phyloP scores from a whole-genome alignment of 2,329 filamentous ascomycete genomes.

The Colletotrichum echinochloae region DNA sequence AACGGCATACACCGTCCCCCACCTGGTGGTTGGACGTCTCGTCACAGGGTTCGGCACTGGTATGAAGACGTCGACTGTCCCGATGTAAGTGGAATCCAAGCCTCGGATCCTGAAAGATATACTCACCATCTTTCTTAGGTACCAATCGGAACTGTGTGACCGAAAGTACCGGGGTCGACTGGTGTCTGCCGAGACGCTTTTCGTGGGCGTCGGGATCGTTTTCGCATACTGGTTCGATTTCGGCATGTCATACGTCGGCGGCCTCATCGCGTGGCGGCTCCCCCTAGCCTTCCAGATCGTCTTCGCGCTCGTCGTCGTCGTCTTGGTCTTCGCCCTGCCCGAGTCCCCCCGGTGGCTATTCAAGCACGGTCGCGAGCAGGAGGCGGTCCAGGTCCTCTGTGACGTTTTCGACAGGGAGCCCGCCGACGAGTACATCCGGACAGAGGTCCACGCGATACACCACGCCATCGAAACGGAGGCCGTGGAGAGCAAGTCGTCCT shows the following conservation, averaged over 20 bases:
- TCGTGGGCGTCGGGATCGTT: slow-evolving; percentile 56
- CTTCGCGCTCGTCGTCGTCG: slow-evolving; percentile 49
- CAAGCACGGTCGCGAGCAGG: slow-evolving; percentile 50
- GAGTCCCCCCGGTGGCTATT: slow-evolving; percentile 57
- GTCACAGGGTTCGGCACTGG: slow-evolving; percentile 56
- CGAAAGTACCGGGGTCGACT: slow-evolving; percentile 56
- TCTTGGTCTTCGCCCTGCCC: slow-evolving; percentile 53
- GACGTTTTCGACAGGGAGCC: slow-evolving; percentile 55
- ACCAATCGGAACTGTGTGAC: slow-evolving; percentile 59
- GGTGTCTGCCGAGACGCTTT: slow-evolving; percentile 53
- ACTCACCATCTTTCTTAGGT: slow-evolving; percentile 41
- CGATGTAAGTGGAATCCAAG: slow-evolving; percentile 43
- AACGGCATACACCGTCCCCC: slow-evolving; percentile 51
- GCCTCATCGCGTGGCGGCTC: slow-evolving; percentile 45
- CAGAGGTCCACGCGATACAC: slow-evolving; percentile 54
- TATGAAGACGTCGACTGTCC: slow-evolving; percentile 51
- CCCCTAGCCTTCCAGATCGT: slow-evolving; percentile 49
- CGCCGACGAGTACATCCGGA: slow-evolving; percentile 48
- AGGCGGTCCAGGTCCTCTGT: slow-evolving; percentile 52
- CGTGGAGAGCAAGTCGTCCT: slow-evolving; percentile 48
- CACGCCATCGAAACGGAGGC: slow-evolving; percentile 55
- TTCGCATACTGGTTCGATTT: slow-evolving; percentile 54
- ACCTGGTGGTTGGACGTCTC: slow-evolving; percentile 56
- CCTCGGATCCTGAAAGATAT: neutral
- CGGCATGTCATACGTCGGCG: slow-evolving; percentile 51